phyloP scores from a whole-genome alignment of 2,329 filamentous ascomycete genomes.

The Claviceps monticola region DNA sequence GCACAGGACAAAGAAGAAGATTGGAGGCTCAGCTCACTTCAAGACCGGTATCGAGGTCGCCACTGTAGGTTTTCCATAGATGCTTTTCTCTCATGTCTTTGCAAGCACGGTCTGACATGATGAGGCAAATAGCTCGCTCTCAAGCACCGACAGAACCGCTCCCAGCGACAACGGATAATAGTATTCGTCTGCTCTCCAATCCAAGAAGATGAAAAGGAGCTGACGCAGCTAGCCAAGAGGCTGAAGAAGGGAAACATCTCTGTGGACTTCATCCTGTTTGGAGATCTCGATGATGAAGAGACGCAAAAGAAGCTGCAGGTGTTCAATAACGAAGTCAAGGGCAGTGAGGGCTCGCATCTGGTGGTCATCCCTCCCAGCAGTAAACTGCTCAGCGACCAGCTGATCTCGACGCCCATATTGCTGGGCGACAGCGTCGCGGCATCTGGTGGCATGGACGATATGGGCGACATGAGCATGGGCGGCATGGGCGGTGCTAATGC shows the following conservation, averaged over 20 bases:
- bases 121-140: constrained; percentile 58
- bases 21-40: constrained; percentile 75
- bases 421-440: constrained; percentile 58
- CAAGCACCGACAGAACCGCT: constrained; percentile 96
- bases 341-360: constrained; percentile 79
- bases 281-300: constrained; percentile 80
- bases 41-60: constrained; percentile 93
- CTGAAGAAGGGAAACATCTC: constrained; percentile 97
- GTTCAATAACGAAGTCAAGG: constrained; percentile 89
- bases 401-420: constrained; percentile 79
- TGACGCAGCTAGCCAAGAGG: constrained; percentile 84
- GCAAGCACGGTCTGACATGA: not conserved
- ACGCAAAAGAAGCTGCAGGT: constrained; percentile 83
- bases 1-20: constrained; percentile 81
- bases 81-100: not conserved
- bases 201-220: constrained; percentile 74
- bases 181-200: constrained; percentile 93
- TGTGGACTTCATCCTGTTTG: constrained; percentile 90
- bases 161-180: constrained; percentile 90
- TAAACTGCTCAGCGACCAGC: constrained; percentile 82
- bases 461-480: constrained; percentile 40
- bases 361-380: constrained; percentile 83
- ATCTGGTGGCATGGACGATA: constrained; percentile 34
- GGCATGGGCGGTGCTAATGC: constrained; percentile 49
- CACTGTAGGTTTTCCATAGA: constrained; percentile 46